phyloP scores from a whole-genome alignment of 169 alveolate genomes.

The Haemoproteus tartakovskyi region DNA sequence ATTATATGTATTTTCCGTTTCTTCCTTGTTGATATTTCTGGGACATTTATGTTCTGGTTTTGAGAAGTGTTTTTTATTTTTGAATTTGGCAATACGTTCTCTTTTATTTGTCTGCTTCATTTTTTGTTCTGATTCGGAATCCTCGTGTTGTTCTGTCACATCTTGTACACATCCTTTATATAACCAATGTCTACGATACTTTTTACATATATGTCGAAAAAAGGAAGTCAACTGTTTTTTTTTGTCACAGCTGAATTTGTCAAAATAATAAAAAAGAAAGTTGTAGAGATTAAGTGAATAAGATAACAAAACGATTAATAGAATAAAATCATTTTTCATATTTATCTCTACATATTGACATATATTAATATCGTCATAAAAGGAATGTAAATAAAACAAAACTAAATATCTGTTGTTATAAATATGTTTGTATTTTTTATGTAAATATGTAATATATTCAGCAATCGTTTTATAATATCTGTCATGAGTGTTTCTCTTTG shows the following conservation, averaged over 20 bases:
- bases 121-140: too few species aligned
- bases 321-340: slow-evolving; percentile 10
- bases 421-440: slow-evolving; percentile 53
- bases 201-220: slow-evolving; percentile 35
- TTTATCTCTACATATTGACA: slow-evolving; percentile 28
- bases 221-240: slow-evolving; percentile 1
- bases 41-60: too few species aligned
- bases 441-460: slow-evolving; percentile 35
- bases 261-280: slow-evolving; percentile 37
- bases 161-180: neutral
- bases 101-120: too few species aligned
- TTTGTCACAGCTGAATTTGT: slow-evolving; percentile 6
- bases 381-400: slow-evolving; percentile 27
- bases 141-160: neutral
- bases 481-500: too few species aligned
- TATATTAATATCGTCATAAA: slow-evolving; percentile 32
- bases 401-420: slow-evolving; percentile 32
- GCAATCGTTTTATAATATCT: slow-evolving; percentile 17
- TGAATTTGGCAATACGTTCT: too few species aligned
- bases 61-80: too few species aligned
- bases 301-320: slow-evolving; percentile 28
- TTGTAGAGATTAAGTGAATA: slow-evolving; percentile 26
- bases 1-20: too few species aligned
- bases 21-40: too few species aligned
- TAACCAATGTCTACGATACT: slow-evolving; percentile 2